Evolutionary conservation across 495 filamentous ascomycete genomes (phyloP), one percentile per base, ranked within the genome.

Genomic region (Cercophora scortea): DNA sequence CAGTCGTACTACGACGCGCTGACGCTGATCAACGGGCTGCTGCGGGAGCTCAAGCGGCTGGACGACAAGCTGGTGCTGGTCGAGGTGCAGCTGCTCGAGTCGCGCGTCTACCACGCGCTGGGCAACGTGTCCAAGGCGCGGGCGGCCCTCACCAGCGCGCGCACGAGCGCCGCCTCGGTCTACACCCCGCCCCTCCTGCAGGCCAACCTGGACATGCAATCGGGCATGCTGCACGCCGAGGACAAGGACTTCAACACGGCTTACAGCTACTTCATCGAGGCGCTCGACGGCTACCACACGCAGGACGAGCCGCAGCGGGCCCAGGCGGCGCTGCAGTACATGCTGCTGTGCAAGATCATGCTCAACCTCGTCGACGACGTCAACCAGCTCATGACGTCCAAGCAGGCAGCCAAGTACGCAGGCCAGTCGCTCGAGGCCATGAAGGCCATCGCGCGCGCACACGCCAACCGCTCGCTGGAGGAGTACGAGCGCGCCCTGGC

Each of bases 311-410:
- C 84, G 7, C 76, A 80, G 53, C 86, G 89, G 69, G 93, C 93
- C 6, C 92, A 90, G 8, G 85, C 91, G 8, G 88, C 93, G 25
- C 75, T 99, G 56, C 95, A 99, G 72, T 99, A 99, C 79, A 97
- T 99, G 94, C 79, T 99, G 35, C 83, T 99, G 32, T 97, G 93
- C 80, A 96, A 97, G 78, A 94, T 99, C 74, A 97, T 99, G 93
- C 78, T 96, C 56, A 99, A 99, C 73, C 73, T 92, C 34, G 89
- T 82, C 56, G 90, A 96, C 75, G 93, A 99, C 71, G 92, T 99
- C 64, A 91, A 90, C 71, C 79, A 83, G 61, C 77, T 98, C 49
- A 86, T 97, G 81, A 83, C 85, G 13, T 90, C 87, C 43, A 98
- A 98, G 78, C 89, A 95, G 67, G 93, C 93, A 33, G 80, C 90